Base-by-base conservation (phyloP, 2,329 filamentous ascomycete species). In the Fusarium beomiforme region DNA sequence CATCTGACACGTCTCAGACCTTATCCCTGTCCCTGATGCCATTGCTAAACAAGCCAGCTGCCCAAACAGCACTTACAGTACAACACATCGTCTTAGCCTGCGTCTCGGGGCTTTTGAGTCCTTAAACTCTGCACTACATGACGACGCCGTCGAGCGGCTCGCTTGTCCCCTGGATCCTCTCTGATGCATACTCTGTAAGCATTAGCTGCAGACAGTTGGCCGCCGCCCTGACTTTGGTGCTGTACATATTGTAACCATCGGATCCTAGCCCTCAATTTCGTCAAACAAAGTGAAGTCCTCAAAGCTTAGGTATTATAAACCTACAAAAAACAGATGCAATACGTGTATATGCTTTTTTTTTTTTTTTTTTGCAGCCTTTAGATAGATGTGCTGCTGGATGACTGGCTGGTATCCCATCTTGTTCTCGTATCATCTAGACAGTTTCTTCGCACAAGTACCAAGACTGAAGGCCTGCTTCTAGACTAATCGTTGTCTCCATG, bases 401-500 rank as follows among this genome's bases (percentile, higher is more conserved):
- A n/a, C n/a, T n/a, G n/a, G n/a, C n/a, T n/a, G n/a, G n/a, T n/a
- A 17, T 37, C 24, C 29, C 31, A 23, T 24, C 31, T n/a, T 24
- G 31, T 51, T 51, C 47, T 51, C 19, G 31, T 31, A 51, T 7
- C 34, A 51, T 51, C 33, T 23, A 24, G 31, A 24, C 47, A 36
- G 21, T 24, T 50, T 36, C 47, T 51, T 51, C 23, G n/a, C 47
- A 37, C 17, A 17, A 51, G 36, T 44, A 55, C 57, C 51, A 53
- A 64, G 54, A 65, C 62, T 42, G 26, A 55, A 39, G 37, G 44
- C 13, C 61, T 62, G 59, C 63, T 73, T 69, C 71, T 65, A 60
- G 65, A 72, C 72, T 75, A 74, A 72, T 71, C 39, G 49, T 53
- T 23, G 57, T 69, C 74, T 69, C 67, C 61, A 75, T 74, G 69